Percentiles rank a stretch among this genome's conserved stretches.
phyloP scores from a whole-genome alignment of 331 rosid genomes.

The Pyrus hybrid region DNA sequence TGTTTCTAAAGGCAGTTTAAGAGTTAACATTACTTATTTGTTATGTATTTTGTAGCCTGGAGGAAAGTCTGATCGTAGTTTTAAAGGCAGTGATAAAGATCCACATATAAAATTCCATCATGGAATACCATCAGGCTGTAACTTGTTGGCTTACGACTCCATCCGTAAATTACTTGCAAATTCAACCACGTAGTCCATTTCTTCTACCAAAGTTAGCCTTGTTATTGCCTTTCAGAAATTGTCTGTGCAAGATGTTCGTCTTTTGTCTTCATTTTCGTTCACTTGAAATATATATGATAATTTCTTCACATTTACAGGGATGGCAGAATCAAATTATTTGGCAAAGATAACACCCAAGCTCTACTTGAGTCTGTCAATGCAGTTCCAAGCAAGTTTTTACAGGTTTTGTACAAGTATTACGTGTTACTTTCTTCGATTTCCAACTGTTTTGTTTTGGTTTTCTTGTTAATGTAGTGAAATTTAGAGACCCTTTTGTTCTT shows the following conservation, averaged over 20 bases:
- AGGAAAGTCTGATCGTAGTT: slow-evolving; percentile 37
- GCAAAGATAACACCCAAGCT: slow-evolving; percentile 61
- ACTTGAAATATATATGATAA: not conserved
- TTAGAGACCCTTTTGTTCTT: not conserved
- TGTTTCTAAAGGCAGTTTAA: not conserved
- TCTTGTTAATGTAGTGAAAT: not conserved
- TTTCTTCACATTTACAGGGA: slow-evolving; percentile 30
- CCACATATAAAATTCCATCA: slow-evolving; percentile 55
- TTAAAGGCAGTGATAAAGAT: slow-evolving; percentile 50
- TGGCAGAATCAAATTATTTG: slow-evolving; percentile 73
- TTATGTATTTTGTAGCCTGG: slow-evolving; percentile 30
- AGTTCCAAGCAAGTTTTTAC: slow-evolving; percentile 63
- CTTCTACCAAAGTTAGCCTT: not conserved
- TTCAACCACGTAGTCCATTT: slow-evolving; percentile 49
- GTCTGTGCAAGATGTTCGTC: not conserved
- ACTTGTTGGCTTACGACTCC: slow-evolving; percentile 50
- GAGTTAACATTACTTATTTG: not conserved
- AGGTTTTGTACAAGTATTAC: slow-evolving; percentile 30
- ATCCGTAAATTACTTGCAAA: slow-evolving; percentile 58
- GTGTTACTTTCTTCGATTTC: not conserved
- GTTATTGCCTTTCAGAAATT: not conserved
- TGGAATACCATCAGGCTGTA: slow-evolving; percentile 59
- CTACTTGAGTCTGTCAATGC: slow-evolving; percentile 56
- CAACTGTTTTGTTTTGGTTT: not conserved
- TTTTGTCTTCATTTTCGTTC: not conserved